Evolutionary conservation across 169 alveolate genomes (phyloP).

Genomic region (Plasmodium berghei): DNA sequence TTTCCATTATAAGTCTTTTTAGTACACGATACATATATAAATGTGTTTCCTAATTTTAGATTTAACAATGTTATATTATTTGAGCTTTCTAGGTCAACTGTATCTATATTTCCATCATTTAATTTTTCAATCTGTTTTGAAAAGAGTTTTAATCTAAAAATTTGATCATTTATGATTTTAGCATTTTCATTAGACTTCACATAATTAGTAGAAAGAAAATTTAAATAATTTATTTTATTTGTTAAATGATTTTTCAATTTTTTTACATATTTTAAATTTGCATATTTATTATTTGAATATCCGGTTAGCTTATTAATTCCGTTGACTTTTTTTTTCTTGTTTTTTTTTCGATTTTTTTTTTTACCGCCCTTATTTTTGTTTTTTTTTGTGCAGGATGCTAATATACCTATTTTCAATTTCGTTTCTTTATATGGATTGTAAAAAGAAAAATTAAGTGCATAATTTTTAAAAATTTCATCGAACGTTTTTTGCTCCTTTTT

Average conservation of each 20-base stretch:
- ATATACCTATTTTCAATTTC: slow-evolving; percentile 32
- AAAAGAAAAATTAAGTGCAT: slow-evolving; percentile 73
- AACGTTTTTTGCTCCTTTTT: slow-evolving; percentile 47
- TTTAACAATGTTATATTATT: slow-evolving; percentile 49
- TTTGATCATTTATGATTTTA: slow-evolving; percentile 32
- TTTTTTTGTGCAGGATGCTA: slow-evolving; percentile 1
- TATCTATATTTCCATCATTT: slow-evolving; percentile 40
- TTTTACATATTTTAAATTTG: slow-evolving; percentile 12
- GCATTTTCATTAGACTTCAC: slow-evolving; percentile 43
- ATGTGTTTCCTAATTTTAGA: slow-evolving; percentile 22
- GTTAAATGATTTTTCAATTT: slow-evolving; percentile 4
- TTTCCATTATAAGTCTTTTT: slow-evolving; percentile 68
- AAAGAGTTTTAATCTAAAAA: slow-evolving; percentile 37
- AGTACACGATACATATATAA: slow-evolving; percentile 52
- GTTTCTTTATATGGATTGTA: slow-evolving; percentile 74
- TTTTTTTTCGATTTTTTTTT: slow-evolving; percentile 1
- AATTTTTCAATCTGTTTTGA: slow-evolving; percentile 59
- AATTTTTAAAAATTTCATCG: slow-evolving; percentile 72
- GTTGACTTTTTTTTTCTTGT: neutral
- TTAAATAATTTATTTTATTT: slow-evolving; percentile 65
- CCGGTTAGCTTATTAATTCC: too few species aligned
- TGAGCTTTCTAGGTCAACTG: slow-evolving; percentile 33
- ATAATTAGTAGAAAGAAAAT: slow-evolving; percentile 39
- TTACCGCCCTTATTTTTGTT: slow-evolving; percentile 21
- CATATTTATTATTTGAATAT: neutral